Percentiles rank a stretch among this genome's conserved stretches.
These are phyloP conservation scores for Salix dunnii DNA, from an alignment of 345 rosid genomes.

Conservation along the genomic window DNA sequence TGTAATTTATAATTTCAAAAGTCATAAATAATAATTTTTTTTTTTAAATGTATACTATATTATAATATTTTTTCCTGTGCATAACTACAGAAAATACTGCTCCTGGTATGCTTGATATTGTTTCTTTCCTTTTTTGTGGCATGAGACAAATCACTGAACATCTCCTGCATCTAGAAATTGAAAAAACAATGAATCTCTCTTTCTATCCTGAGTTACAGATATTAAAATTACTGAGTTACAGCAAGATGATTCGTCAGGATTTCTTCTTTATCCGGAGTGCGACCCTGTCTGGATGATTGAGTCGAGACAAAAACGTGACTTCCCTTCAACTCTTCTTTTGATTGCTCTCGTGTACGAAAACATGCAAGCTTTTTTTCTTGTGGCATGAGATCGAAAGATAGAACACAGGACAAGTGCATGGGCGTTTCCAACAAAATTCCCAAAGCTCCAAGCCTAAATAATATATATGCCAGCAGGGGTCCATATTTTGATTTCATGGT, in stretches of 20 bases:
- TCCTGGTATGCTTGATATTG: neutral
- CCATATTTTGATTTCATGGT: neutral
- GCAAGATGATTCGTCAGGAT: neutral
- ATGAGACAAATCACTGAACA: neutral
- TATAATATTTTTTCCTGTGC: too few species aligned
- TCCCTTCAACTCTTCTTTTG: neutral
- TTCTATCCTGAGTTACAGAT: too few species aligned
- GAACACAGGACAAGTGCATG: neutral
- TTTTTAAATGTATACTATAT: too few species aligned
- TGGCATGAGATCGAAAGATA: neutral
- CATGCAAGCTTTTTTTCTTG: neutral
- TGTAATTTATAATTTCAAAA: too few species aligned
- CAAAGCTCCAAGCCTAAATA: neutral
- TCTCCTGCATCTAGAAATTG: neutral
- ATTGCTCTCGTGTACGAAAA: neutral
- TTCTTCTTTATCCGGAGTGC: too few species aligned
- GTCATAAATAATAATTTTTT: too few species aligned
- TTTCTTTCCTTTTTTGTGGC: neutral
- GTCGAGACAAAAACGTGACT: neutral
- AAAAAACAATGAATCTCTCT: neutral
- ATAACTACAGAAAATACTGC: too few species aligned
- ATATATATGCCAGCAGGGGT: too few species aligned
- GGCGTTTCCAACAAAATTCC: neutral
- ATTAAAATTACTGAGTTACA: neutral
- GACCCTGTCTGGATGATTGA: neutral